Evolutionary conservation across 257 asterid species (phyloP).

Genomic region (Salvia splendens): DNA sequence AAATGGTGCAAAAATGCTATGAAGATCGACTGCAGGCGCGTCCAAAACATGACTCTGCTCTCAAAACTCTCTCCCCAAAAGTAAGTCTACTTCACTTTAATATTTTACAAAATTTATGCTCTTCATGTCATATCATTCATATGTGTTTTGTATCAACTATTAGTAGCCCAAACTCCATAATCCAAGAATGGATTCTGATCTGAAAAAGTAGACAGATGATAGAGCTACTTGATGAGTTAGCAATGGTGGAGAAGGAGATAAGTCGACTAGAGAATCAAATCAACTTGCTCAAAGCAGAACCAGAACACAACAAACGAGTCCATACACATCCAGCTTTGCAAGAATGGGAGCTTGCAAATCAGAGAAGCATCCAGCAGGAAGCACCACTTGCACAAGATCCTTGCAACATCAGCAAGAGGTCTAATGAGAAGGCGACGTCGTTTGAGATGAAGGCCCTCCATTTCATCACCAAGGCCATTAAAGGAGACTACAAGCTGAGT

Average conservation of each 20-base stretch:
- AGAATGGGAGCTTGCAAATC: conserved; percentile 31
- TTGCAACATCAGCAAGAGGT: background rate
- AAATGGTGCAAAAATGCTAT: conserved; percentile 57
- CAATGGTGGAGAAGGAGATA: conserved; percentile 75
- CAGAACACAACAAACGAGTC: conserved; percentile 44
- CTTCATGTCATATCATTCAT: too few species aligned
- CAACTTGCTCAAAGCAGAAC: conserved; percentile 47
- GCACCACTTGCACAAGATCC: conserved; percentile 41
- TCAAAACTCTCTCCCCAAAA: conserved; percentile 61
- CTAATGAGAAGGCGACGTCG: conserved; percentile 33
- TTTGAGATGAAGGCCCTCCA: conserved; percentile 73
- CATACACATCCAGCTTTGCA: conserved; percentile 32
- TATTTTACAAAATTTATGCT: background rate
- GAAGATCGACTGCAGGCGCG: conserved; percentile 44
- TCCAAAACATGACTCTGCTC: conserved; percentile 41
- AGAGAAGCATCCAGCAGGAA: conserved; percentile 11
- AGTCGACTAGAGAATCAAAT: conserved; percentile 60
- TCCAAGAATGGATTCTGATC: background rate
- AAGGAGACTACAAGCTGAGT: conserved; percentile 65
- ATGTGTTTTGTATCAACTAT: background rate
- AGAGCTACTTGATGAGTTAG: conserved; percentile 62
- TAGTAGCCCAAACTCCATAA: too few species aligned
- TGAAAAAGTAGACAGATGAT: conserved; percentile 46
- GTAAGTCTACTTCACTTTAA: conserved; percentile 35
- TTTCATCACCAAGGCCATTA: conserved; percentile 82